phyloP scores from a whole-genome alignment of 257 asterid species.

The Ilex asprella region DNA sequence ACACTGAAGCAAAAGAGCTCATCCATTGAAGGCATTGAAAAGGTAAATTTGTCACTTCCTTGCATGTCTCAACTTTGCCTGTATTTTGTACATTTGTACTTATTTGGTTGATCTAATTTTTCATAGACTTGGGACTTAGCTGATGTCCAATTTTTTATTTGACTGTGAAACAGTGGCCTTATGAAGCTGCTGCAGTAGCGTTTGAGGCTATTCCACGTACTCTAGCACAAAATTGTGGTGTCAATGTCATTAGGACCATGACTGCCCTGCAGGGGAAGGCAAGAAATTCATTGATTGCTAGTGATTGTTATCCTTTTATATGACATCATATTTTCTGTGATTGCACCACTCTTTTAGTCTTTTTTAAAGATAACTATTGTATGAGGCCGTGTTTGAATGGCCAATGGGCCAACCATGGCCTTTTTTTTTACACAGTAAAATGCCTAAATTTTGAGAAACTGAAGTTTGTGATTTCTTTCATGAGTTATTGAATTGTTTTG shows the following conservation, averaged over 20 bases:
- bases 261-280: constrained; percentile 96
- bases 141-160: not conserved
- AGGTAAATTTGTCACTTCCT: constrained; percentile 33
- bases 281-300: not conserved
- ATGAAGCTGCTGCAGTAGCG: constrained; percentile 98
- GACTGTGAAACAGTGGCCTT: constrained; percentile 70
- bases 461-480: not conserved
- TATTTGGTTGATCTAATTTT: too few species aligned
- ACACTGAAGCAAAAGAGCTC: constrained; percentile 80
- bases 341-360: too few species aligned
- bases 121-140: too few species aligned
- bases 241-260: constrained; percentile 88
- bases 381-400: too few species aligned
- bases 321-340: not conserved
- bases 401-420: too few species aligned
- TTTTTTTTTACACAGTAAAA: too few species aligned
- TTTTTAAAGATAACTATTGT: too few species aligned
- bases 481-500: not conserved
- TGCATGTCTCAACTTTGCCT: not conserved
- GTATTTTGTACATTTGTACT: too few species aligned
- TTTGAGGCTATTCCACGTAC: constrained; percentile 98
- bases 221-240: constrained; percentile 96
- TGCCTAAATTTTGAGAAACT: too few species aligned
- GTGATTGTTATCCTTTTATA: not conserved
- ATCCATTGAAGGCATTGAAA: constrained; percentile 87